Percentiles rank a stretch among this genome's conserved stretches.
These are phyloP conservation scores for Santalum album DNA, from an alignment of 164 flowering plant genomes.

Conservation along the genomic window DNA sequence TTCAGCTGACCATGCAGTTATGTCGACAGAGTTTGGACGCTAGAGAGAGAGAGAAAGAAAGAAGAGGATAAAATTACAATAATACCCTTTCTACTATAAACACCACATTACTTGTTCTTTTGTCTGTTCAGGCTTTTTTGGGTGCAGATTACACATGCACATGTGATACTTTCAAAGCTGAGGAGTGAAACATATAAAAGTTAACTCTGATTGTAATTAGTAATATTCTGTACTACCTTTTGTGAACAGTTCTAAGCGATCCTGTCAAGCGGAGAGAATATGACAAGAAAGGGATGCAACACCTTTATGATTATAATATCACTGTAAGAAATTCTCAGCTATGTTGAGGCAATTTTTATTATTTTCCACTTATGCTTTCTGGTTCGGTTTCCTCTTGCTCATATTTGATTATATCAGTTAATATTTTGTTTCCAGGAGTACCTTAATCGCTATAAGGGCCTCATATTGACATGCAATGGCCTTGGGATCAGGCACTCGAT, in stretches of 20 bases:
- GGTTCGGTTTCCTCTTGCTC: not conserved
- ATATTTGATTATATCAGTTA: not conserved
- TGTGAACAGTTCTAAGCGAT: constrained; percentile 67
- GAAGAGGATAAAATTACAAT: no score
- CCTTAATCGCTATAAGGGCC: constrained; percentile 68
- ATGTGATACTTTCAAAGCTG: no score
- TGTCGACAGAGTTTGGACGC: no score
- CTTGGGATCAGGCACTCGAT: constrained; percentile 71
- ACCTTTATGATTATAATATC: constrained; percentile 45
- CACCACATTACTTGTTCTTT: no score
- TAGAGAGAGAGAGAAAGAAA: no score
- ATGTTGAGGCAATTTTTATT: not conserved
- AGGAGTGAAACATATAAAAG: no score
- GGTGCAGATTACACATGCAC: no score
- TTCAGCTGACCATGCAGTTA: no score
- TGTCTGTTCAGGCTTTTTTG: no score
- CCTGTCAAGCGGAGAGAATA: constrained; percentile 69
- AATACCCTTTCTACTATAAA: no score
- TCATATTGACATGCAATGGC: constrained; percentile 92
- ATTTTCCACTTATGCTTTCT: not conserved
- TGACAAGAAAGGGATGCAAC: constrained; percentile 50
- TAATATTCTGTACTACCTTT: constrained; percentile 2
- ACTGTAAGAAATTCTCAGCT: constrained; percentile 32
- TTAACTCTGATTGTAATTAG: no score
- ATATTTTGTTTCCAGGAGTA: constrained; percentile 54